These are phyloP conservation scores for Fusarium neocosmosporiellum DNA, from an alignment of 2,329 filamentous ascomycete species.

Conservation along the genomic window DNA sequence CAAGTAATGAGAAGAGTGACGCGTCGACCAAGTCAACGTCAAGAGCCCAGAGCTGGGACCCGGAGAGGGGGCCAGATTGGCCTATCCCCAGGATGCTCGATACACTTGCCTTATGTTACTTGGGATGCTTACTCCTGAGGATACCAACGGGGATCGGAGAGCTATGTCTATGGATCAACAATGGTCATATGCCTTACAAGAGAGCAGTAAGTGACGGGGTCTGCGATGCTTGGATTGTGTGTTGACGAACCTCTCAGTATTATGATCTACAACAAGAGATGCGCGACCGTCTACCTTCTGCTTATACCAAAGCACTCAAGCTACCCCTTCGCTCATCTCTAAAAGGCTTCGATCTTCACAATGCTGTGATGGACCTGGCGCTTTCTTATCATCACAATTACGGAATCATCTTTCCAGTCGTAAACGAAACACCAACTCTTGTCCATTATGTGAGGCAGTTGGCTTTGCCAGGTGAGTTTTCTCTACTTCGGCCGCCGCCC, in stretches of 20 bases:
- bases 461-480: slow-evolving; percentile 74
- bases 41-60: slow-evolving; percentile 57
- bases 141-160: slow-evolving; percentile 82
- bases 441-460: slow-evolving; percentile 78
- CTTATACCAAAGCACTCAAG: slow-evolving; percentile 70
- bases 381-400: slow-evolving; percentile 75
- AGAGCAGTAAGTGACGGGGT: slow-evolving; percentile 64
- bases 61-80: slow-evolving; percentile 60
- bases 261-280: slow-evolving; percentile 71
- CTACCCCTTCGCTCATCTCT: slow-evolving; percentile 56
- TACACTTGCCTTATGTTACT: slow-evolving; percentile 81
- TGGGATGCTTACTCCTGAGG: slow-evolving; percentile 79
- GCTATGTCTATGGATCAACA: slow-evolving; percentile 74
- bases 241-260: slow-evolving; percentile 52
- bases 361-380: slow-evolving; percentile 69
- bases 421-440: slow-evolving; percentile 77
- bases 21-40: slow-evolving; percentile 34
- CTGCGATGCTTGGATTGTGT: neutral
- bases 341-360: slow-evolving; percentile 70
- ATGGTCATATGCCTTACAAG: slow-evolving; percentile 77
- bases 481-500: too few relatives aligned
- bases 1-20: slow-evolving; percentile 28
- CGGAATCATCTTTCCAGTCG: slow-evolving; percentile 74
- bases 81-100: slow-evolving; percentile 77
- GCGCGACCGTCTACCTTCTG: slow-evolving; percentile 70